Percentiles rank a stretch among this genome's conserved stretches.
phyloP scores from a whole-genome alignment of 2,329 filamentous ascomycete species.

The Septoria petroselini region DNA sequence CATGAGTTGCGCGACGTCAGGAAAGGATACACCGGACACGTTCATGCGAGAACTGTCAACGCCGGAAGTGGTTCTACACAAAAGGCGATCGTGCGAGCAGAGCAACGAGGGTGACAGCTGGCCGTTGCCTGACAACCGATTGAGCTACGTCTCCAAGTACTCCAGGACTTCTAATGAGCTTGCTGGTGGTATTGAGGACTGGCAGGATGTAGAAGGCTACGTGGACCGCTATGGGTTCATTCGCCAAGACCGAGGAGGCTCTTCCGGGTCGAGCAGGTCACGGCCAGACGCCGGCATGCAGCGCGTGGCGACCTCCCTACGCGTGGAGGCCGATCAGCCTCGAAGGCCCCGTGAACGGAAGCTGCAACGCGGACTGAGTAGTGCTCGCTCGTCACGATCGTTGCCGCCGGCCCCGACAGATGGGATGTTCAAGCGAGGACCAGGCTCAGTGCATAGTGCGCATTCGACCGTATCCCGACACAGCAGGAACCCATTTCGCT shows the following conservation, averaged over 20 bases:
- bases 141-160: constrained; percentile 26
- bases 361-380: constrained; percentile 51
- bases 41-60: constrained; percentile 12
- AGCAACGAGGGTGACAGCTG: constrained; percentile 11
- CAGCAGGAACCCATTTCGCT: constrained; percentile 45
- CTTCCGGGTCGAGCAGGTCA: constrained; percentile 20
- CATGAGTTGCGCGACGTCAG: constrained; percentile 12
- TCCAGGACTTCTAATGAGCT: constrained; percentile 53
- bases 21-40: constrained; percentile 15
- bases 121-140: constrained; percentile 17
- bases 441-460: constrained; percentile 40
- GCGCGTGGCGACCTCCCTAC: constrained; percentile 58
- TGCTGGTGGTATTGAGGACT: constrained; percentile 64
- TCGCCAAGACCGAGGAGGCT: constrained; percentile 43
- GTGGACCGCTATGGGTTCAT: constrained; percentile 68
- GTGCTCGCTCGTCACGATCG: constrained; percentile 44
- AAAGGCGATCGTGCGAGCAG: constrained; percentile 8
- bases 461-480: constrained; percentile 41
- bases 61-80: constrained; percentile 15
- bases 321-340: constrained; percentile 56
- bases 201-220: constrained; percentile 57
- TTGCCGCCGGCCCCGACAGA: constrained; percentile 31
- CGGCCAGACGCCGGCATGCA: constrained; percentile 43
- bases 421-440: constrained; percentile 36
- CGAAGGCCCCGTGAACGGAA: constrained; percentile 48